Evolutionary conservation across 2,329 filamentous ascomycete species (phyloP).

Genomic region (Pseudogymnoascus sp.): DNA sequence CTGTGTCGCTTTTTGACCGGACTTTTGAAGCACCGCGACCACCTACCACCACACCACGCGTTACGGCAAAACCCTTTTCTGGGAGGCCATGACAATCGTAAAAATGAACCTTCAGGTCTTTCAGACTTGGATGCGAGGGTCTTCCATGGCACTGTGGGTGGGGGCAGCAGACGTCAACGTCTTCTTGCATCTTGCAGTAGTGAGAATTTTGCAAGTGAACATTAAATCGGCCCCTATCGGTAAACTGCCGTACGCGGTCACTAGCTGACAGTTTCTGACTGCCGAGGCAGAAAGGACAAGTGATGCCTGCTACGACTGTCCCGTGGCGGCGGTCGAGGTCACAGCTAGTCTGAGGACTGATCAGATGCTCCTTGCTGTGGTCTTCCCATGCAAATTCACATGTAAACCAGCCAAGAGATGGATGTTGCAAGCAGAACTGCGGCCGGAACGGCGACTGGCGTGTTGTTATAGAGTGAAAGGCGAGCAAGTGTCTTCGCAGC

Average conservation of each 20-base stretch:
- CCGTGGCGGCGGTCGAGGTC: not conserved
- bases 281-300: not conserved
- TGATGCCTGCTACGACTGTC: not conserved
- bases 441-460: not conserved
- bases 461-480: conserved; percentile 3
- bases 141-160: not conserved
- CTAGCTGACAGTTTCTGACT: conserved; percentile 3
- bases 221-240: not conserved
- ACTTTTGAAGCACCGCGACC: not conserved
- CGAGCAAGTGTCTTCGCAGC: not conserved
- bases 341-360: not conserved
- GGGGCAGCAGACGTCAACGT: not conserved
- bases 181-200: not conserved
- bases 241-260: not conserved
- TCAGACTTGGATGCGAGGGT: not conserved
- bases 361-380: not conserved
- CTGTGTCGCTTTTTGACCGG: not conserved
- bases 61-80: conserved; percentile 4
- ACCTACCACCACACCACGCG: conserved; percentile 1
- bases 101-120: conserved; percentile 19
- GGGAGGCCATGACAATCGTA: not conserved
- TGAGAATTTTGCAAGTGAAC: conserved; percentile 6
- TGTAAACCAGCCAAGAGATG: not conserved
- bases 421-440: not conserved
- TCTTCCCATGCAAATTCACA: not conserved